A percentile compares a stretch with the other conserved stretches of the same genome.
Evolutionary conservation across 2,329 filamentous ascomycete species (phyloP).

Genomic region (Aspergillus ibericus): DNA sequence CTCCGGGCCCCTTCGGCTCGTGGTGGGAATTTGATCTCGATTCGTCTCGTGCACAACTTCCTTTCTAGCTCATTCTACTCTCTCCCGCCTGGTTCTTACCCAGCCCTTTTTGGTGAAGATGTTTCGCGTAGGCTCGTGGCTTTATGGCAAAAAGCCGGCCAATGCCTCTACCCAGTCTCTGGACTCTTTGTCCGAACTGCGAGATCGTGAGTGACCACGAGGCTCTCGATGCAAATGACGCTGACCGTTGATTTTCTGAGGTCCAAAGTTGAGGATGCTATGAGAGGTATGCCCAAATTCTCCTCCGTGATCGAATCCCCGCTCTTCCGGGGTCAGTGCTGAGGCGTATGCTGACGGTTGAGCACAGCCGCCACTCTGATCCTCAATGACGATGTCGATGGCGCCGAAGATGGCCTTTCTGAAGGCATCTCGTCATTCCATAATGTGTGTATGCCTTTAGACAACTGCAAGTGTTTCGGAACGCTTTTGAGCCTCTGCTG

Average conservation of each 20-base stretch:
- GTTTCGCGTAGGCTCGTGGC: constrained; percentile 46
- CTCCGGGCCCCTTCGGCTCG: constrained; percentile 19
- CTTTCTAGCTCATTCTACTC: not conserved
- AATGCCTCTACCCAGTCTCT: constrained; percentile 54
- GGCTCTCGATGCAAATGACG: constrained; percentile 13
- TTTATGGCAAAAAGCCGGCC: constrained; percentile 43
- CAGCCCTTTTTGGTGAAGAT: constrained; percentile 24
- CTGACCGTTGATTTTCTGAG: constrained; percentile 17
- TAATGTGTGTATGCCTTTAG: constrained; percentile 50
- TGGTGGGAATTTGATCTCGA: constrained; percentile 7
- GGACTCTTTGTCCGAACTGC: constrained; percentile 58
- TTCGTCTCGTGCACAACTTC: constrained; percentile 7
- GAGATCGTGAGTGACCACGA: constrained; percentile 42
- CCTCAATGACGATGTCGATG: constrained; percentile 86
- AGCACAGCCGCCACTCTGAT: constrained; percentile 64
- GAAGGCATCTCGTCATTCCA: constrained; percentile 84
- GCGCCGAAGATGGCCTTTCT: constrained; percentile 71
- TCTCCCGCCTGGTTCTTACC: not conserved
- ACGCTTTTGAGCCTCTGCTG: constrained; percentile 8
- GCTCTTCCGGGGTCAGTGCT: constrained; percentile 3
- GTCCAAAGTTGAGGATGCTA: constrained; percentile 40
- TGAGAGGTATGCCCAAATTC: constrained; percentile 40
- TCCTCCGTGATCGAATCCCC: constrained; percentile 4
- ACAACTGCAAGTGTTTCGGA: not conserved
- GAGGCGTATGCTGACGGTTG: constrained; percentile 6